These are phyloP conservation scores for Prorocentrum cordatum DNA, from an alignment of 169 alveolate species.

Conservation along the genomic window DNA sequence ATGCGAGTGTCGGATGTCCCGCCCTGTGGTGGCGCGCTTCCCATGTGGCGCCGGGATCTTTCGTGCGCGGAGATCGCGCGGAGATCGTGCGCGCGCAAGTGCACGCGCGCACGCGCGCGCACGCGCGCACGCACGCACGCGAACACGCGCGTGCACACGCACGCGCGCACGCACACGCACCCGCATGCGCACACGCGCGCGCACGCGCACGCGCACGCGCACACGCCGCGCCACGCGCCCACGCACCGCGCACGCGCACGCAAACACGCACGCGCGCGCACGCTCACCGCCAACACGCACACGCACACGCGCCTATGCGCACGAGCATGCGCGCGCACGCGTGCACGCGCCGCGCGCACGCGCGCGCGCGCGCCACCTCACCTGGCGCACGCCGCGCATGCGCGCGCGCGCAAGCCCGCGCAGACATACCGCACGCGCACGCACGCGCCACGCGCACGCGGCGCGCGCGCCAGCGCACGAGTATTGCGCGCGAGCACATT, in stretches of 20 bases:
- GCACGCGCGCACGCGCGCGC: neutral
- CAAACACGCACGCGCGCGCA: neutral
- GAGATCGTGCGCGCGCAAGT: neutral
- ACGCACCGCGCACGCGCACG: neutral
- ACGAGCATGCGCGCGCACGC: neutral
- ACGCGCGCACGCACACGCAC: neutral
- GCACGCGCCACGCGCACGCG: too few species aligned
- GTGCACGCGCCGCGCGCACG: too few species aligned
- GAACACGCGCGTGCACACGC: neutral
- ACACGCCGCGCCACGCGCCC: neutral
- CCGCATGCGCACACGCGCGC: neutral
- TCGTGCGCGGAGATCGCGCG: too few species aligned
- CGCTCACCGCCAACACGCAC: neutral
- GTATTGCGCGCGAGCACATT: too few species aligned
- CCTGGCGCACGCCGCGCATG: too few species aligned
- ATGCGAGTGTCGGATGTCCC: too few species aligned
- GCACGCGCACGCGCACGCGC: neutral
- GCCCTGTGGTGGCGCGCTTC: too few species aligned
- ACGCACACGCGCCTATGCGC: neutral
- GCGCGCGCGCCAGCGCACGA: too few species aligned
- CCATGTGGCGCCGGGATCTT: too few species aligned
- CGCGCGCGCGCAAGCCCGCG: too few species aligned
- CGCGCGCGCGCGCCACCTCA: too few species aligned
- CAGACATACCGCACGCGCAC: too few species aligned
- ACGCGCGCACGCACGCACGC: neutral